phyloP scores from a whole-genome alignment of 179 eudicot genomes.

The Nepenthes alata region DNA sequence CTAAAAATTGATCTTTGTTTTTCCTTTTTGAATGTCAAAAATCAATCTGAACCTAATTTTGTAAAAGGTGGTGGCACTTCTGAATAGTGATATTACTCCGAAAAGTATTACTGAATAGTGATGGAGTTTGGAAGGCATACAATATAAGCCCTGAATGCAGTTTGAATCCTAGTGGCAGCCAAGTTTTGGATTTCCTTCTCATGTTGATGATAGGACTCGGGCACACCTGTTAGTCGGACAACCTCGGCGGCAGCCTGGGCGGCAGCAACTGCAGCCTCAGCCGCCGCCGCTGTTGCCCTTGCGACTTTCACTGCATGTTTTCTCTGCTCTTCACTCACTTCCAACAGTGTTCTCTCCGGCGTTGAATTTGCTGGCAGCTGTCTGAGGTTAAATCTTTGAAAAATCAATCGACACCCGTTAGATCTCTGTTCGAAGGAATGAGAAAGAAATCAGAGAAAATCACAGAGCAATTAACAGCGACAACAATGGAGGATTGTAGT shows the following conservation, averaged over 20 bases:
- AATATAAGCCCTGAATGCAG: conserved; percentile 62
- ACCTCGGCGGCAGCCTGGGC: conserved; percentile 89
- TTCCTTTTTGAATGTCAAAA: too few species aligned
- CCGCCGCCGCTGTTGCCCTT: conserved; percentile 76
- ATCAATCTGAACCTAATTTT: not conserved
- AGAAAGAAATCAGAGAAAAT: not conserved
- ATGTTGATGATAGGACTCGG: conserved; percentile 14
- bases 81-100: not conserved
- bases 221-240: conserved; percentile 44
- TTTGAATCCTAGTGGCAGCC: conserved; percentile 70
- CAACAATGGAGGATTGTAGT: too few species aligned
- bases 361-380: conserved; percentile 27
- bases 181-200: conserved; percentile 15
- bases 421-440: conserved; percentile 16
- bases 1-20: too few species aligned
- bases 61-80: not conserved
- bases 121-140: conserved; percentile 29
- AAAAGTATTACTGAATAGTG: not conserved
- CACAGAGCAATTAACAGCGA: not conserved
- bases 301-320: conserved; percentile 69
- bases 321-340: conserved; percentile 66
- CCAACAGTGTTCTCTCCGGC: conserved; percentile 23
- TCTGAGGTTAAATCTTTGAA: conserved; percentile 23
- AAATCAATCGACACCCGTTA: conserved; percentile 39
- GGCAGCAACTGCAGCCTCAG: conserved; percentile 83